phyloP scores from a whole-genome alignment of 1,139 yeast species.

The Magnusiomyces ingens region DNA sequence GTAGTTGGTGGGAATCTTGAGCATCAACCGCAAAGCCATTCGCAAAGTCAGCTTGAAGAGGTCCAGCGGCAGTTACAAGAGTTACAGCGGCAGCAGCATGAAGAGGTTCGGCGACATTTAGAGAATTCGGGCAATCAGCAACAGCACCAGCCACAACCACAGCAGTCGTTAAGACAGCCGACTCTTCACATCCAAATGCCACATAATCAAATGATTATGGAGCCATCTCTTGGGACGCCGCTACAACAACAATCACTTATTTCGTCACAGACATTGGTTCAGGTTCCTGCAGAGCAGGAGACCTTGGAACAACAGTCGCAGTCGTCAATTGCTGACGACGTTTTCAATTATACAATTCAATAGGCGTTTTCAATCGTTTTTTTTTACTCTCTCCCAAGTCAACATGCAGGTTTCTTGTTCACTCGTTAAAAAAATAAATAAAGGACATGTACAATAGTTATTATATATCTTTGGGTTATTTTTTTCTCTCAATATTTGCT shows the following conservation, averaged over 20 bases:
- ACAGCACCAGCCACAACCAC: too few species aligned
- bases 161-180: too few species aligned
- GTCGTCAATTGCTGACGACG: background rate
- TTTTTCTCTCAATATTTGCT: constrained; percentile 1
- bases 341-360: background rate
- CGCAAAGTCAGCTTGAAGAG: background rate
- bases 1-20: too few species aligned
- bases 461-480: background rate
- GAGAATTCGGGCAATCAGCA: too few species aligned
- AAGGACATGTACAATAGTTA: background rate
- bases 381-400: constrained; percentile 2
- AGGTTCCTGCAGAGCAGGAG: background rate
- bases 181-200: too few species aligned
- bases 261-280: too few species aligned
- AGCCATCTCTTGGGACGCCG: too few species aligned
- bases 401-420: constrained; percentile 3
- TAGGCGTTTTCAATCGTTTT: background rate
- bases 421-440: background rate
- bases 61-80: background rate
- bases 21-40: too few species aligned
- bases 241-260: too few species aligned
- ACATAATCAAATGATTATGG: too few species aligned
- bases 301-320: background rate
- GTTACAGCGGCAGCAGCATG: background rate
- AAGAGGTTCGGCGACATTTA: background rate